Base-by-base conservation (phyloP, 257 asterid species). In the Solanum megistacrolobum region DNA sequence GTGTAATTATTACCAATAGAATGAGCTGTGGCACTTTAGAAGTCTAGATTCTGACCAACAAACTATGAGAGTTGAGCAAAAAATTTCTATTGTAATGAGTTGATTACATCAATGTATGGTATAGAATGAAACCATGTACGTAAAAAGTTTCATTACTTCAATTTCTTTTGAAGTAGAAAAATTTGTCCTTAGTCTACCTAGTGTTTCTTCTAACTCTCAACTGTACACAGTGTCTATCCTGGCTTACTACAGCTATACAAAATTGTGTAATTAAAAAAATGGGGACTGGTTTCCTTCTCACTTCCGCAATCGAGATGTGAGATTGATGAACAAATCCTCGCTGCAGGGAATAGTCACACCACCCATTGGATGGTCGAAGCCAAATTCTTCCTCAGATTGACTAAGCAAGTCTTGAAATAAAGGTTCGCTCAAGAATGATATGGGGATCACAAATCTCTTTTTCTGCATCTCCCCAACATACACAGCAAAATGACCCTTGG, bases 301-400 rank as follows among this genome's bases (percentile, higher is more conserved):
- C 60, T 78, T 78, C 60, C 84, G 16, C 66, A 89, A 69, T 6
- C 48, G 36, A 68, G 90, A 91, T 12, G 87, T 90, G 9, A 90
- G 46, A 73, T 73, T 5, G 11, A 34, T 73, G 29, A 73, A 73
- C 29, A 73, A 43, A 35, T 73, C 48, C 18, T 73, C 82, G 9
- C 29, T 20, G 10, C 82, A 35, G 18, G 48, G 82, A 73, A 73
- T 34, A 34, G 82, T 73, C 18, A 73, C 27, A 9, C 48, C 82
- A 10, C 82, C 82, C 82, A 72, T 32, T 18, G 46, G 29, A 73
- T 73, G 82, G 11, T 73, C 6, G 23, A 73, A 34, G 48, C 82
- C 82, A 20, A 73, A 73, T 34, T 34, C 82, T 73, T 73, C 82
- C 16, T 35, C 48, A 73, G 48, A 27, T 73, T 35, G 82, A 73